Conservation (phyloP, 1,139 yeast genomes). For the Magnusiomyces fungicola region DNA sequence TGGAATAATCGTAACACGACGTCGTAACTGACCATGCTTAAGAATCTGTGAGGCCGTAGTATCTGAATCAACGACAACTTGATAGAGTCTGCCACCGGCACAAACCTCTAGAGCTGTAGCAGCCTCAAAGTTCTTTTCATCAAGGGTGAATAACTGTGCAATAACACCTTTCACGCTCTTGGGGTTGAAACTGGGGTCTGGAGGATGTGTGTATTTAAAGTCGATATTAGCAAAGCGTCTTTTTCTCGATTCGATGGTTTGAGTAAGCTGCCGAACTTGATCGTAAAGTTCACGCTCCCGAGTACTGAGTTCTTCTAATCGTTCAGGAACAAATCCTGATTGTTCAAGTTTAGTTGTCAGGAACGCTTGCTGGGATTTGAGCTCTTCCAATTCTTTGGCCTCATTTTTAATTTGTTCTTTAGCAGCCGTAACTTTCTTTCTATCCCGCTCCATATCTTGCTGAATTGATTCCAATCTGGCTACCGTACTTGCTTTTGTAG, state of each 20-base stretch:
- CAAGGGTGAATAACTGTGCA: slow-evolving; percentile 70
- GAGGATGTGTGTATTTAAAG: slow-evolving; percentile 63
- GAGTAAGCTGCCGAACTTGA: slow-evolving; percentile 38
- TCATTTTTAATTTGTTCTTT: slow-evolving; percentile 43
- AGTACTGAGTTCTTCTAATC: slow-evolving; percentile 41
- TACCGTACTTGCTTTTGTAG: slow-evolving; percentile 52
- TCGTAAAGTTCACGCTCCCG: slow-evolving; percentile 29
- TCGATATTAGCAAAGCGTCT: slow-evolving; percentile 69
- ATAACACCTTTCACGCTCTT: slow-evolving; percentile 77
- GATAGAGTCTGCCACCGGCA: slow-evolving; percentile 87
- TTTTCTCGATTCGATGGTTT: slow-evolving; percentile 50
- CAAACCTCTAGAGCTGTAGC: slow-evolving; percentile 87
- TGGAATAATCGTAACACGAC: slow-evolving; percentile 89
- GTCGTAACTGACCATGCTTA: slow-evolving; percentile 67
- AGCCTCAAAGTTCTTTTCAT: slow-evolving; percentile 49
- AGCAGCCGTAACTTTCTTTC: slow-evolving; percentile 50
- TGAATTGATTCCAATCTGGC: slow-evolving; percentile 53
- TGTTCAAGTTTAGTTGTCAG: slow-evolving; percentile 42
- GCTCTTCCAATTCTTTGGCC: slow-evolving; percentile 39
- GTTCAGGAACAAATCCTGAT: slow-evolving; percentile 55
- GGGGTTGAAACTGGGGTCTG: slow-evolving; percentile 45
- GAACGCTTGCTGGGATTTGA: slow-evolving; percentile 36
- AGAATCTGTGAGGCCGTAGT: slow-evolving; percentile 74
- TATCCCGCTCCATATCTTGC: slow-evolving; percentile 46
- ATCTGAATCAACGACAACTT: slow-evolving; percentile 87